phyloP scores from a whole-genome alignment of 2,329 filamentous ascomycete genomes.

The Botrytis fabae region DNA sequence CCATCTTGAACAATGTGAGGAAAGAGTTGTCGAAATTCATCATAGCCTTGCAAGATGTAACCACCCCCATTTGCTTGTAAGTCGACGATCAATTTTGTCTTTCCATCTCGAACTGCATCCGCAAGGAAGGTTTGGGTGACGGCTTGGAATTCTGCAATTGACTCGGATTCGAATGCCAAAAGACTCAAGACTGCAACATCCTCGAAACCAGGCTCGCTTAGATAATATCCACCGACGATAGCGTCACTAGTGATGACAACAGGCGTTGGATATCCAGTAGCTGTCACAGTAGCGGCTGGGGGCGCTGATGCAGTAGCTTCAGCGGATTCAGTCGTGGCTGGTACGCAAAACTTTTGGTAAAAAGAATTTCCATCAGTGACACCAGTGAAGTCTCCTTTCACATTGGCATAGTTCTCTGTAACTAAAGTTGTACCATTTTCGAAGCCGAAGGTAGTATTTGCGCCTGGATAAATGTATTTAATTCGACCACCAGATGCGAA shows the following conservation, averaged over 20 bases:
- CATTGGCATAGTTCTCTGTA: slow-evolving; percentile 41
- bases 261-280: slow-evolving; percentile 36
- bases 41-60: slow-evolving; percentile 48
- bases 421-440: slow-evolving; percentile 44
- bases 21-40: slow-evolving; percentile 49
- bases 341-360: slow-evolving; percentile 35
- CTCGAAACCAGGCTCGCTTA: slow-evolving; percentile 35
- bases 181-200: slow-evolving; percentile 39
- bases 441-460: slow-evolving; percentile 44
- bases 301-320: slow-evolving; percentile 13
- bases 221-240: slow-evolving; percentile 38
- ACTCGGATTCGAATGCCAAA: slow-evolving; percentile 35
- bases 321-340: neutral
- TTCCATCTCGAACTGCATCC: slow-evolving; percentile 48
- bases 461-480: slow-evolving; percentile 44
- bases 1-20: slow-evolving; percentile 39
- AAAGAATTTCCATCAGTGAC: slow-evolving; percentile 38
- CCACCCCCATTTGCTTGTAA: slow-evolving; percentile 62
- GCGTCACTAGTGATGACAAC: slow-evolving; percentile 34
- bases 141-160: slow-evolving; percentile 35
- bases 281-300: slow-evolving; percentile 24
- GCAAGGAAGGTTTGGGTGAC: slow-evolving; percentile 46
- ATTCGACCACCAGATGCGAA: slow-evolving; percentile 43
- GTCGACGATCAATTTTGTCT: slow-evolving; percentile 64
- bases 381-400: slow-evolving; percentile 41